Conservation (phyloP, 306 rosid genomes). For the Malus orientalis region DNA sequence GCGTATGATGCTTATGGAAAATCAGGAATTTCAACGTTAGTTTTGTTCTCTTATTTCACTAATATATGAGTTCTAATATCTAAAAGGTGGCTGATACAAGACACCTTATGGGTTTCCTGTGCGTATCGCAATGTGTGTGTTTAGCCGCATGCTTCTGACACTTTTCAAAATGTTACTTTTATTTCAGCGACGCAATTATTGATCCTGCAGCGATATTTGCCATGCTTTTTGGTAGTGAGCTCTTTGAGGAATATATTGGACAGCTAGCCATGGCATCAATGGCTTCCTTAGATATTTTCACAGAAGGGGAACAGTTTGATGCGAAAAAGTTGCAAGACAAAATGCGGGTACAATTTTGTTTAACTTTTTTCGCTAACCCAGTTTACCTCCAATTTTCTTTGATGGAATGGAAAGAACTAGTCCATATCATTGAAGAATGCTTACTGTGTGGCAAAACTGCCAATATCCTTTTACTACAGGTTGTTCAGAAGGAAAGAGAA, state of each 20-base stretch:
- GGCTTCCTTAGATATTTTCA: conserved; percentile 84
- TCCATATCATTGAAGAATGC: conserved; percentile 3
- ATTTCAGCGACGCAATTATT: conserved; percentile 77
- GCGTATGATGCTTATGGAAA: conserved; percentile 86
- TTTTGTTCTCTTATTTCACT: conserved; percentile 12
- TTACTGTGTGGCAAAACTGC: conserved; percentile 10
- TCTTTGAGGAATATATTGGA: conserved; percentile 96
- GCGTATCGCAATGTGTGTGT: background rate
- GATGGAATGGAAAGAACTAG: background rate
- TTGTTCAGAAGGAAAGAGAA: conserved; percentile 91
- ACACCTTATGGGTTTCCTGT: background rate
- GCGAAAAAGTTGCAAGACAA: conserved; percentile 81
- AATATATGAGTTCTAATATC: conserved; percentile 1
- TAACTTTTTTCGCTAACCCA: background rate
- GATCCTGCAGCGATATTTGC: conserved; percentile 99
- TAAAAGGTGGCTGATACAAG: conserved; percentile 8
- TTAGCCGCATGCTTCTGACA: conserved; percentile 7
- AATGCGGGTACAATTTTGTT: conserved; percentile 61
- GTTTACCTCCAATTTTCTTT: background rate
- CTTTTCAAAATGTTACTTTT: conserved; percentile 3
- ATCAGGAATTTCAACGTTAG: conserved; percentile 94
- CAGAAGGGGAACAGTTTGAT: conserved; percentile 86
- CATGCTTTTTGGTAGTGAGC: conserved; percentile 98
- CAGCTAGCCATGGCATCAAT: conserved; percentile 97
- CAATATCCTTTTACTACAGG: conserved; percentile 39